Evolutionary conservation across 139 green algal genomes (phyloP).

Genomic region (Auxenochlorella pyrenoidosa): DNA sequence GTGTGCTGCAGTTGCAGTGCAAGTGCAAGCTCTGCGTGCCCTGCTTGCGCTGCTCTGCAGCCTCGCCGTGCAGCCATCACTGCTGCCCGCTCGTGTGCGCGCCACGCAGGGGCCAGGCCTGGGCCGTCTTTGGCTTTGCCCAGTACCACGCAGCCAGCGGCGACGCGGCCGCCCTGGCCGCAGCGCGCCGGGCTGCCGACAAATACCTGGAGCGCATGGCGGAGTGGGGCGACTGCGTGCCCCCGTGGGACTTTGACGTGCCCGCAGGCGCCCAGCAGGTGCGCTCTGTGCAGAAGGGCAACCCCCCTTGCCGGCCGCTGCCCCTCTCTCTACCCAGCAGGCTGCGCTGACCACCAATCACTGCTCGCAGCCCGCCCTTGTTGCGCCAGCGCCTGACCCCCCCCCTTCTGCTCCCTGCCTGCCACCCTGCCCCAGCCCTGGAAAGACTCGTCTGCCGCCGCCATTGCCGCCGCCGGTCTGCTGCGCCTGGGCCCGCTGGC

Average conservation of each 20-base stretch:
- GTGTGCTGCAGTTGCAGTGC: neutral
- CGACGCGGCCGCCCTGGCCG: neutral
- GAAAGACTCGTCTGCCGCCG: constrained; percentile 1
- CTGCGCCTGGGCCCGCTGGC: neutral
- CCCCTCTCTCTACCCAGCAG: too few relatives aligned
- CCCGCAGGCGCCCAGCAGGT: neutral
- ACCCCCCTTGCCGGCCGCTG: too few relatives aligned
- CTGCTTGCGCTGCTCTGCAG: too few relatives aligned
- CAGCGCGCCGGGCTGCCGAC: neutral
- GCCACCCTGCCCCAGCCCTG: neutral
- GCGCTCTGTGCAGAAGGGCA: too few relatives aligned
- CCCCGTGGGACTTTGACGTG: constrained; percentile 3
- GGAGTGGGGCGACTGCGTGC: neutral
- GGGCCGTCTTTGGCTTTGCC: neutral
- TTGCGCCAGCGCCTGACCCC: too few relatives aligned
- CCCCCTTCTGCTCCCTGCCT: too few relatives aligned
- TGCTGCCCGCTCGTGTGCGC: too few relatives aligned
- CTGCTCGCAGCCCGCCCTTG: too few relatives aligned
- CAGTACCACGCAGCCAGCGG: neutral
- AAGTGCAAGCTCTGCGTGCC: too few relatives aligned
- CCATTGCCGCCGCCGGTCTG: neutral
- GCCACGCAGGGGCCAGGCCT: neutral
- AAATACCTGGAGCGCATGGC: neutral
- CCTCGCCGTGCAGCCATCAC: too few relatives aligned
- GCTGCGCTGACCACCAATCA: too few relatives aligned